phyloP scores from a whole-genome alignment of 306 rosid species.

The Casuarina glauca region DNA sequence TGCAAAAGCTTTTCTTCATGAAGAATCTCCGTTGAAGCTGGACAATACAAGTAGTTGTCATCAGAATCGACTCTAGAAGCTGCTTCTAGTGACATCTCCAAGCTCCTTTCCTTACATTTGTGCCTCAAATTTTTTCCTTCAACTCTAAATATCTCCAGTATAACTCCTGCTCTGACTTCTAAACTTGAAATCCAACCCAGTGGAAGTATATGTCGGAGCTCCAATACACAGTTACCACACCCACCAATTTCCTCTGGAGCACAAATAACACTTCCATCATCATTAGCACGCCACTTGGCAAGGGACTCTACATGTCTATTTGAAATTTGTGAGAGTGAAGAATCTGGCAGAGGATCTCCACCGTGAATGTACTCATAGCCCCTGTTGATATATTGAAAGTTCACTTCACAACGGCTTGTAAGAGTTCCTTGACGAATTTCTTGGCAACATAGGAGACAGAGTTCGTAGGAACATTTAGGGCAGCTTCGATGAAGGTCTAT shows the following conservation, averaged over 20 bases:
- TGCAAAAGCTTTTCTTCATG: constrained; percentile 33
- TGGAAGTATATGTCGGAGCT: constrained; percentile 65
- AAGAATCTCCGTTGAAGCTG: constrained; percentile 41
- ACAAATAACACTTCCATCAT: constrained; percentile 57
- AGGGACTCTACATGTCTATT: constrained; percentile 33
- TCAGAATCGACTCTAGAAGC: constrained; percentile 47
- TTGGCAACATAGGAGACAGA: constrained; percentile 70
- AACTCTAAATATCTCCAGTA: constrained; percentile 25
- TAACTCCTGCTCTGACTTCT: constrained; percentile 46
- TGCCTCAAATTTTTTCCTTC: constrained; percentile 27
- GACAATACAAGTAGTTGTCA: constrained; percentile 53
- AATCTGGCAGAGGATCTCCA: constrained; percentile 51
- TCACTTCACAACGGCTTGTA: constrained; percentile 43
- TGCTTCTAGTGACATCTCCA: constrained; percentile 39
- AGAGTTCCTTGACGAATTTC: constrained; percentile 63
- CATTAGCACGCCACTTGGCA: constrained; percentile 47
- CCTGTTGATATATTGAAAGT: constrained; percentile 57
- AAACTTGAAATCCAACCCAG: constrained; percentile 55
- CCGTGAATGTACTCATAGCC: constrained; percentile 82
- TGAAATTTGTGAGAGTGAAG: constrained; percentile 30
- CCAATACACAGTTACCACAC: constrained; percentile 54
- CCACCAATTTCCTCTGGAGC: constrained; percentile 68
- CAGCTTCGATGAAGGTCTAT: constrained; percentile 75
- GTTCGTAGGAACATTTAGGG: constrained; percentile 64
- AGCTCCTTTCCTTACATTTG: constrained; percentile 28